These are phyloP conservation scores for Pedinophyceae sp. DNA, from an alignment of 139 green algal species.

Conservation along the genomic window DNA sequence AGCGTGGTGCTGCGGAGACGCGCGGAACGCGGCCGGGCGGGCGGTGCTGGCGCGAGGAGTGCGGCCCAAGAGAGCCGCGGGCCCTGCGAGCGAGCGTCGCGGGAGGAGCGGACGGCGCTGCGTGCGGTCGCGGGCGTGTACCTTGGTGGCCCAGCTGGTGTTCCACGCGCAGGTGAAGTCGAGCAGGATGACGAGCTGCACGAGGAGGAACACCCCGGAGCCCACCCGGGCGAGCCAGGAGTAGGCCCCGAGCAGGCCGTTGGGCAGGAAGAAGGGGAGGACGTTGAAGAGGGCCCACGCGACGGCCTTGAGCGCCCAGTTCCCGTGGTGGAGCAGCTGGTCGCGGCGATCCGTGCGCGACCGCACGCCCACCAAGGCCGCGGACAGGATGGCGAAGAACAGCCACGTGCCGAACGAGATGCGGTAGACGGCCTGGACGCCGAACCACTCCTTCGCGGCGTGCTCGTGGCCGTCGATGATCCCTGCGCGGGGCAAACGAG, in stretches of 20 bases:
- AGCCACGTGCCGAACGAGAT: slow-evolving; percentile 84
- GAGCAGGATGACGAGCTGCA: slow-evolving; percentile 91
- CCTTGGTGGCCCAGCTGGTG: slow-evolving; percentile 82
- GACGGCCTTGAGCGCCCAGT: slow-evolving; percentile 68
- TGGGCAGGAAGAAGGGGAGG: slow-evolving; percentile 71
- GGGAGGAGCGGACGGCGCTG: no score
- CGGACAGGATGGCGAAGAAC: slow-evolving; percentile 69
- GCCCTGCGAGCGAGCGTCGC: no score
- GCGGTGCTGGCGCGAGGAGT: no score
- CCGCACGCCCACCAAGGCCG: slow-evolving; percentile 57
- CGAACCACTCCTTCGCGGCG: slow-evolving; percentile 57
- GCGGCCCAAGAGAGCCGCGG: no score
- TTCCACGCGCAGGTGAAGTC: slow-evolving; percentile 86
- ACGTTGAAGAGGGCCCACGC: slow-evolving; percentile 62
- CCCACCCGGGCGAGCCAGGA: slow-evolving; percentile 63
- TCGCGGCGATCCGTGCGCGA: slow-evolving; percentile 66
- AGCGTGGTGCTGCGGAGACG: no score
- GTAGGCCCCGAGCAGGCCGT: slow-evolving; percentile 52
- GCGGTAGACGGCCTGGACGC: slow-evolving; percentile 87
- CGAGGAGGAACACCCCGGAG: slow-evolving; percentile 74
- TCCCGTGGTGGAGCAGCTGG: slow-evolving; percentile 66
- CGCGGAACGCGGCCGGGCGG: no score
- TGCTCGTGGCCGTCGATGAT: slow-evolving; percentile 24
- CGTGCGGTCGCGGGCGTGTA: no score
- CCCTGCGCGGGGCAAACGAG: slow-evolving; percentile 16